A percentile compares a stretch with the other conserved stretches of the same genome.
Evolutionary conservation across 2,329 filamentous ascomycete genomes (phyloP).

Genomic region (Penicillium sp.): DNA sequence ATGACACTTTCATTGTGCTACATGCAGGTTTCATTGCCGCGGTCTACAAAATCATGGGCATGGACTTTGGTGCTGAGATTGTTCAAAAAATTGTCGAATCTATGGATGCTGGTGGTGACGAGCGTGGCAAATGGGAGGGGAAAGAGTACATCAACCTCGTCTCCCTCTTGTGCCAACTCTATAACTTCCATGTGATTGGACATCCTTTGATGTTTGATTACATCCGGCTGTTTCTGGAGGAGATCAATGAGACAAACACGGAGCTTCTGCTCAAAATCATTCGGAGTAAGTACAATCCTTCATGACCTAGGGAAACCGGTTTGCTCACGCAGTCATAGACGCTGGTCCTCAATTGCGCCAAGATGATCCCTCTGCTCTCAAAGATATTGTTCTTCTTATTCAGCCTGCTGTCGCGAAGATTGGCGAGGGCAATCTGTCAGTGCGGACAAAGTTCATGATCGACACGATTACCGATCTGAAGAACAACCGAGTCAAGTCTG

Average conservation of each 20-base stretch:
- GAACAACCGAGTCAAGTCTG: slow-evolving; percentile 81
- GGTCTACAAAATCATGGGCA: slow-evolving; percentile 78
- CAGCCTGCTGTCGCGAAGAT: slow-evolving; percentile 63
- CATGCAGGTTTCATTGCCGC: slow-evolving; percentile 85
- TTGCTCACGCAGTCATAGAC: slow-evolving; percentile 33
- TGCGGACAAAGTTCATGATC: slow-evolving; percentile 94
- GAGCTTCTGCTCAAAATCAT: slow-evolving; percentile 82
- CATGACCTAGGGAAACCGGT: background rate
- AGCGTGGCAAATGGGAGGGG: slow-evolving; percentile 34
- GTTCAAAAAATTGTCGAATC: slow-evolving; percentile 70
- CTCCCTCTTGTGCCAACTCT: slow-evolving; percentile 76
- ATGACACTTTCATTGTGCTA: slow-evolving; percentile 85
- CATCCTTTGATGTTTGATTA: slow-evolving; percentile 86
- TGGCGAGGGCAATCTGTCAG: slow-evolving; percentile 67
- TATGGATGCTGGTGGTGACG: slow-evolving; percentile 61
- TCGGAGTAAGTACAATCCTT: slow-evolving; percentile 46
- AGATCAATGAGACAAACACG: slow-evolving; percentile 77
- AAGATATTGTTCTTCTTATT: slow-evolving; percentile 77
- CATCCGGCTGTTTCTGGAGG: slow-evolving; percentile 66
- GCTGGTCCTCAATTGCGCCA: slow-evolving; percentile 76
- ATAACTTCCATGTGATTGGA: slow-evolving; percentile 83
- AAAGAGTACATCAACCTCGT: slow-evolving; percentile 72
- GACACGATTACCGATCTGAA: slow-evolving; percentile 92
- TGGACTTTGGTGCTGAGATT: slow-evolving; percentile 82
- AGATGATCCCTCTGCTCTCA: slow-evolving; percentile 81